Evolutionary conservation across 192 early-diverging fungal species (phyloP), one percentile per base, ranked within the genome.

Genomic region (Coemansia sp.): DNA sequence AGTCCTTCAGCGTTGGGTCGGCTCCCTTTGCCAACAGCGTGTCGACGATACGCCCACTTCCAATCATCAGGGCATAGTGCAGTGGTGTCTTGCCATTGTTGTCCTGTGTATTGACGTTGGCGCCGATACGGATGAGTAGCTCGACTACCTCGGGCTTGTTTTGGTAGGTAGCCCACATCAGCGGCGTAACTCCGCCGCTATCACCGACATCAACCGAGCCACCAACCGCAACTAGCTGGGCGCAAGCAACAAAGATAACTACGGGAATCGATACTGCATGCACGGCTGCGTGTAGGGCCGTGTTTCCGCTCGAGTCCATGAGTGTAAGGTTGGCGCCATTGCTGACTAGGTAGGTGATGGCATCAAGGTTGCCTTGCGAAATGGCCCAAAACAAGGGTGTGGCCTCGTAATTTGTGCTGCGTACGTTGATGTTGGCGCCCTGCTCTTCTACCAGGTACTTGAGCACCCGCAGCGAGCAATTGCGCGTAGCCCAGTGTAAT

Each of bases 161-260:
- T 71, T 94, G 91, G 70, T 96, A 98, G 0, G 91, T 89, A 1
- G 92, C 88, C 97, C 97, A 99, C 93, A 97, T 96, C 24, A 99
- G 81, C 46, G 92, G 84, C 11, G 97, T 99, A 34, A 93, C 87
- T 28, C 89, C 90, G 55, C 92, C 83, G 3, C 82, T 75, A 63
- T 99, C 97, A 5, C 79, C 71, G 0, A 73, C 56, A 68, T 99
- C 92, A 10, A 82, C 57, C 37, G 74, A 68, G 36, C 34, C 31
- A 4, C 74, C 66, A 4, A 93, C 84, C 55, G 89, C 88, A 68
- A 91, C 85, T 2, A 87, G 71, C 51, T 83, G 92, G 5, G 85
- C 75, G 61, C 86, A 82, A 8, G 93, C 74, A 28, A 97, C 59
- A 67, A 88, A 95, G 3, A 92, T 65, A 6, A 93, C 79, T 56